A percentile compares a stretch with the other conserved stretches of the same genome.
phyloP scores from a whole-genome alignment of 2,329 filamentous ascomycete species.

The Pestalotiopsis sp. region DNA sequence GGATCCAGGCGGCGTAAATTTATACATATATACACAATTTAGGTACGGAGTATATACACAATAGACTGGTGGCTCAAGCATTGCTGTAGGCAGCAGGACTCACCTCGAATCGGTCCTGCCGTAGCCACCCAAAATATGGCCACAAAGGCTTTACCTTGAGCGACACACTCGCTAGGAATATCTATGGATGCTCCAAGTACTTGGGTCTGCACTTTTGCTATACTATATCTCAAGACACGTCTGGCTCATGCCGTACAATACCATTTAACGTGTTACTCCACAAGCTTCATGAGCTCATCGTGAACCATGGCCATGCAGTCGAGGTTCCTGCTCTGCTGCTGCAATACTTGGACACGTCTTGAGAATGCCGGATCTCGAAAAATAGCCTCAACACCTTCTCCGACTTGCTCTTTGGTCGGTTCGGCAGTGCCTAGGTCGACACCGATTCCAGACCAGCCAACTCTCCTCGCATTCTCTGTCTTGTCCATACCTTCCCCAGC shows the following conservation, averaged over 20 bases:
- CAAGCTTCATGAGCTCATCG: slow-evolving; percentile 15
- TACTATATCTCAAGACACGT: neutral
- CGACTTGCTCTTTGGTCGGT: slow-evolving; percentile 29
- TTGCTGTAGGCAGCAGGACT: too few relatives aligned
- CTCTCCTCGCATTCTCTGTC: slow-evolving; percentile 37
- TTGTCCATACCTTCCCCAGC: slow-evolving; percentile 46
- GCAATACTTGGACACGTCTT: slow-evolving; percentile 26
- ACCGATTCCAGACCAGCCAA: slow-evolving; percentile 37
- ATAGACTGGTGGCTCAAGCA: too few relatives aligned
- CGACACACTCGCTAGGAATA: neutral
- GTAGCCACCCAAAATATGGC: too few relatives aligned
- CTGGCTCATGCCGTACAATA: neutral
- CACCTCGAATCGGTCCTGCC: too few relatives aligned
- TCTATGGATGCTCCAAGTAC: neutral
- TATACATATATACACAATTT: too few relatives aligned
- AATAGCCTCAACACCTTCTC: slow-evolving; percentile 31
- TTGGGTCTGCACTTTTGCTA: neutral
- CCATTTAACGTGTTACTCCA: neutral
- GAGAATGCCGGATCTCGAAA: slow-evolving; percentile 25
- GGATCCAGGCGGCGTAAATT: too few relatives aligned
- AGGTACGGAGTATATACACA: too few relatives aligned
- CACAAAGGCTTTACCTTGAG: too few relatives aligned
- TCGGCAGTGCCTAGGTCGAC: slow-evolving; percentile 32
- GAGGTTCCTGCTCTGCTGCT: slow-evolving; percentile 29
- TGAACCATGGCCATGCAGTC: slow-evolving; percentile 35